These are phyloP conservation scores for Hippophae gyantsensis DNA, from an alignment of 306 rosid species.

Conservation along the genomic window DNA sequence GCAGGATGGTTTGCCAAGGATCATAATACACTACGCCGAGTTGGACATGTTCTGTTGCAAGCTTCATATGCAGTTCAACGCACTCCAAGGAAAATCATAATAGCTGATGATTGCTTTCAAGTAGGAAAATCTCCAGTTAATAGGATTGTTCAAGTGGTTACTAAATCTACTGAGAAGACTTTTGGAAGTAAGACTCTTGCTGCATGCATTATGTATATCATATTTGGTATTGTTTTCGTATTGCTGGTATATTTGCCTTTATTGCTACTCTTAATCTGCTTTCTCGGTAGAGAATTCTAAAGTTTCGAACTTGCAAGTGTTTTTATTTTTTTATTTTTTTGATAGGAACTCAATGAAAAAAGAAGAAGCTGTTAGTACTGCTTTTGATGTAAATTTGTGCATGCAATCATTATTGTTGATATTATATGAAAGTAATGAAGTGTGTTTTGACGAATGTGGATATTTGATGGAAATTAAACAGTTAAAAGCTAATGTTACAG, in stretches of 20 bases:
- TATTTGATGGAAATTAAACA: not conserved
- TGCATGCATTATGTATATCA: not conserved
- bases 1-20: conserved; percentile 94
- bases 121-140: conserved; percentile 58
- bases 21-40: conserved; percentile 56
- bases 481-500: conserved; percentile 28
- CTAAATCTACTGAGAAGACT: conserved; percentile 67
- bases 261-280: not conserved
- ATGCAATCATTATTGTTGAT: not conserved
- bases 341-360: not conserved
- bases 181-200: conserved; percentile 73
- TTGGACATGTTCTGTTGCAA: conserved; percentile 81
- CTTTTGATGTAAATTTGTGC: not conserved
- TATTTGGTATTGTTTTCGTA: not conserved
- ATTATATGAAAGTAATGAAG: not conserved
- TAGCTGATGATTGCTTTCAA: conserved; percentile 91
- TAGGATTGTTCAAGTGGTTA: conserved; percentile 69
- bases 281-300: not conserved
- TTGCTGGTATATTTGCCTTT: not conserved
- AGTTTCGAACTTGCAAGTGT: not conserved
- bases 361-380: not conserved
- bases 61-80: conserved; percentile 55
- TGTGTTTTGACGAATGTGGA: not conserved
- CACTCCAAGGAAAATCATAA: conserved; percentile 64
- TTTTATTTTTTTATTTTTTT: not conserved